Conservation (phyloP, 2,329 filamentous ascomycete species). For the Hymenotorrendiella dingleyae region DNA sequence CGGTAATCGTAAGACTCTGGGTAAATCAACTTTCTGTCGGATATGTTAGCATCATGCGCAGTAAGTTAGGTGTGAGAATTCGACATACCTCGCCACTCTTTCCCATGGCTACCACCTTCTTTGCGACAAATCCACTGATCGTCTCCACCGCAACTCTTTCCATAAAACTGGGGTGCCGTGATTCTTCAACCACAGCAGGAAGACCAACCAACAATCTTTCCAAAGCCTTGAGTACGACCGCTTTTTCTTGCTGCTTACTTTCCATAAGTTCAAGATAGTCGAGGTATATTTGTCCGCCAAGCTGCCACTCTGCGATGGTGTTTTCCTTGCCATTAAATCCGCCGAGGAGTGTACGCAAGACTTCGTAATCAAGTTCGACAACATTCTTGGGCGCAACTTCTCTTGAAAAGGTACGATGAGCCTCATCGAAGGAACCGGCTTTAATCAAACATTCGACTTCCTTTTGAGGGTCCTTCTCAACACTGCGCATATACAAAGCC, state of each 20-base stretch:
- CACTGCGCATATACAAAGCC: slow-evolving; percentile 72
- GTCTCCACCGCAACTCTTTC: slow-evolving; percentile 73
- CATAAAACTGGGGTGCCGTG: slow-evolving; percentile 37
- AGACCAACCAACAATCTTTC: slow-evolving; percentile 52
- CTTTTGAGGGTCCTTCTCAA: slow-evolving; percentile 58
- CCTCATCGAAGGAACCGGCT: slow-evolving; percentile 70
- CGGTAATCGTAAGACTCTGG: slow-evolving; percentile 52
- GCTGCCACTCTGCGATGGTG: slow-evolving; percentile 65
- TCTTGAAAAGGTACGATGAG: slow-evolving; percentile 75
- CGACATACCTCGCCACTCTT: slow-evolving; percentile 51
- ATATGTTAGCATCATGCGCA: slow-evolving; percentile 19
- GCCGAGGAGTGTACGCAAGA: slow-evolving; percentile 61
- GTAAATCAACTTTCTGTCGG: slow-evolving; percentile 36
- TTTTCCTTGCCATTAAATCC: slow-evolving; percentile 62
- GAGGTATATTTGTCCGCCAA: slow-evolving; percentile 74
- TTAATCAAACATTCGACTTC: slow-evolving; percentile 78
- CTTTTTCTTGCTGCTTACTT: slow-evolving; percentile 35
- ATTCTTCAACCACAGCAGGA: slow-evolving; percentile 40
- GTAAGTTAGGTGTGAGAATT: neutral
- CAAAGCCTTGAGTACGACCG: slow-evolving; percentile 40
- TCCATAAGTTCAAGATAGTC: slow-evolving; percentile 51
- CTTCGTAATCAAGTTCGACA: slow-evolving; percentile 73
- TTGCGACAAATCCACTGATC: slow-evolving; percentile 70
- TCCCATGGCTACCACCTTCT: slow-evolving; percentile 50
- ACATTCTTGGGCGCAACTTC: slow-evolving; percentile 77